phyloP scores from a whole-genome alignment of 495 filamentous ascomycete species.

The Aspergillus nidulans region DNA sequence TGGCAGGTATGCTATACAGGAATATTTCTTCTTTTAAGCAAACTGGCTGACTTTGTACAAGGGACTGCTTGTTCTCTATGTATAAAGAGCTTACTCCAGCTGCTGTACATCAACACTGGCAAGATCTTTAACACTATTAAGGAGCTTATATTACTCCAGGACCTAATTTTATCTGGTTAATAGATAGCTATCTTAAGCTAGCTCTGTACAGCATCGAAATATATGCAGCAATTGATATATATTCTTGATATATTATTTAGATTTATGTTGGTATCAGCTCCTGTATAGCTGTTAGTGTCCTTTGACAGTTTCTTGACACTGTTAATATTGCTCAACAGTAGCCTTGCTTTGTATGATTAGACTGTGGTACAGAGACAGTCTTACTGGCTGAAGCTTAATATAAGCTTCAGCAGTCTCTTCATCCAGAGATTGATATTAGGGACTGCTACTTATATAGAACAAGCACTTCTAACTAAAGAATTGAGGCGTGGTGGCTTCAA shows the following conservation, averaged over 20 bases:
- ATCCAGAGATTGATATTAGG: neutral
- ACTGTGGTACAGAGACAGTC: constrained; percentile 11
- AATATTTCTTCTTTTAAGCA: too few relatives aligned
- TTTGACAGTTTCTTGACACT: constrained; percentile 18
- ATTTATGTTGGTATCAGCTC: too few relatives aligned
- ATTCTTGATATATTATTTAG: constrained; percentile 23
- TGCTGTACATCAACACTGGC: too few relatives aligned
- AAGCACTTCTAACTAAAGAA: constrained; percentile 13
- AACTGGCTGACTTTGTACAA: too few relatives aligned
- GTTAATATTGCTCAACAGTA: constrained; percentile 4
- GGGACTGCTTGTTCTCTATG: too few relatives aligned
- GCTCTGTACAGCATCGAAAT: constrained; percentile 19
- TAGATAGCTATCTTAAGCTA: constrained; percentile 20
- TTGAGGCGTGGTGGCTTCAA: constrained; percentile 19
- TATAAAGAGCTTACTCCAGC: too few relatives aligned
- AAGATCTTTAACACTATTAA: too few relatives aligned
- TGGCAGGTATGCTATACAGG: too few relatives aligned
- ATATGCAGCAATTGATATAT: constrained; percentile 20
- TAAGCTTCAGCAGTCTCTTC: constrained; percentile 23
- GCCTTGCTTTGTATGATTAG: constrained; percentile 13
- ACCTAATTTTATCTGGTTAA: constrained; percentile 21
- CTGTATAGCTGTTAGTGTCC: too few relatives aligned
- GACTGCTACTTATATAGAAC: constrained; percentile 12
- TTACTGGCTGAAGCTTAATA: constrained; percentile 15
- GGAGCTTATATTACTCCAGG: too few relatives aligned